Conservation (phyloP, 2,329 filamentous ascomycete genomes). For the Clonostachys byssicola region DNA sequence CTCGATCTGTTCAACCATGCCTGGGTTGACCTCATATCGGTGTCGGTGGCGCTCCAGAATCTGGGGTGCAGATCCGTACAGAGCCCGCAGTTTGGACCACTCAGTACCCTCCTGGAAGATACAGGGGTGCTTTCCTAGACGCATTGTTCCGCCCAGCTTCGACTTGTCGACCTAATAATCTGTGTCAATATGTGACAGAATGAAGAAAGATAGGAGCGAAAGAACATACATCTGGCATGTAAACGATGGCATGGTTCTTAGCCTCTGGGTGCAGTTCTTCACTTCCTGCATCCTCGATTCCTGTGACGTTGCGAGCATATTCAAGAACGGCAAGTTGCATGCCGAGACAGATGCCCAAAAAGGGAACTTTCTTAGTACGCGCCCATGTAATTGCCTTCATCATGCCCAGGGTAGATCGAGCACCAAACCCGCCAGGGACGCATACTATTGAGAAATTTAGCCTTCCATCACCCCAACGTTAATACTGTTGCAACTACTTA, state of each 20-base stretch:
- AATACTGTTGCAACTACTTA: neutral
- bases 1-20: constrained; percentile 65
- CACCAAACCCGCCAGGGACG: constrained; percentile 75
- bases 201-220: neutral
- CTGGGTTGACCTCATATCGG: constrained; percentile 86
- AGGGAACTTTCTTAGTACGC: constrained; percentile 74
- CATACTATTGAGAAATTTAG: constrained; percentile 17
- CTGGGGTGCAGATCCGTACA: constrained; percentile 59
- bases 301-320: constrained; percentile 72
- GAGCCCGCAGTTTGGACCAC: constrained; percentile 71
- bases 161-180: constrained; percentile 46
- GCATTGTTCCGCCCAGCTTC: constrained; percentile 79
- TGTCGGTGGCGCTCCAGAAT: constrained; percentile 79
- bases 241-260: constrained; percentile 72
- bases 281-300: constrained; percentile 49
- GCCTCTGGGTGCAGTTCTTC: constrained; percentile 53
- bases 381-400: constrained; percentile 84
- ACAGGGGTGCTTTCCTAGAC: constrained; percentile 71
- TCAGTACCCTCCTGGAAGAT: constrained; percentile 72
- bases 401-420: constrained; percentile 85
- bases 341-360: constrained; percentile 85
- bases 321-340: constrained; percentile 94
- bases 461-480: too few relatives aligned
- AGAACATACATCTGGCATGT: constrained; percentile 72
- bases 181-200: neutral